Base-by-base conservation (phyloP, 192 early-diverging fungal genomes). In the Coemansia sp. region DNA sequence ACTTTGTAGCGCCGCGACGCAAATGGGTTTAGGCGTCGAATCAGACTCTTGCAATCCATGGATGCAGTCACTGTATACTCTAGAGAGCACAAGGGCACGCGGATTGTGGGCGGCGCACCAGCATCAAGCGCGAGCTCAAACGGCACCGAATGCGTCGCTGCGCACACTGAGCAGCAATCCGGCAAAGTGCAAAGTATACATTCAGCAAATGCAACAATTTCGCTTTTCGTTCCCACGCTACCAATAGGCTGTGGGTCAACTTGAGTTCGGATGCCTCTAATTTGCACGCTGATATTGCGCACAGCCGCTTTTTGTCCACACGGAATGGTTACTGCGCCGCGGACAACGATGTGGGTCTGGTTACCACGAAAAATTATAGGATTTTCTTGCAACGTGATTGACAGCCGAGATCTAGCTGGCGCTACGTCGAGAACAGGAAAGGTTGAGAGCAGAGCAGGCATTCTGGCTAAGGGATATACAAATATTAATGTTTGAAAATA, bases 51-150 rank as follows among this genome's bases (percentile, higher is more conserved):
- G 28, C 28, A 30, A 0, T n/a, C 12, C 14, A 50, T n/a, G 25
- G 11, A n/a, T 1, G 48, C 48, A 50, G 48, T 27, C 16, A 30
- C 5, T 27, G 28, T 12, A 14, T 50, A 50, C 7, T 18, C 27
- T 7, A 50, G 22, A 12, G 48, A n/a, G 48, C 24, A 50, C 25
- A n/a, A n/a, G 3, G 48, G 48, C 22, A 50, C 12, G 4, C 12
- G 3, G 6, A 50, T 8, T 19, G 48, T 50, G 16, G 48, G 48
- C 25, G 28, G 18, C 16, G 28, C 6, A 29, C 7, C 22, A 3
- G 48, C 16, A 50, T 50, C 48, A 9, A 50, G 48, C 28, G 25
- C 28, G 25, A 50, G 25, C 14, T 50, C 48, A 11, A 50, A 50
- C 0, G 48, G 48, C n/a, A 28, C 2, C 16, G 48, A 14, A 18